A percentile compares a stretch with the other conserved stretches of the same genome.
Conservation (phyloP, 2,329 filamentous ascomycete genomes). For the Penicillium crustosum region DNA sequence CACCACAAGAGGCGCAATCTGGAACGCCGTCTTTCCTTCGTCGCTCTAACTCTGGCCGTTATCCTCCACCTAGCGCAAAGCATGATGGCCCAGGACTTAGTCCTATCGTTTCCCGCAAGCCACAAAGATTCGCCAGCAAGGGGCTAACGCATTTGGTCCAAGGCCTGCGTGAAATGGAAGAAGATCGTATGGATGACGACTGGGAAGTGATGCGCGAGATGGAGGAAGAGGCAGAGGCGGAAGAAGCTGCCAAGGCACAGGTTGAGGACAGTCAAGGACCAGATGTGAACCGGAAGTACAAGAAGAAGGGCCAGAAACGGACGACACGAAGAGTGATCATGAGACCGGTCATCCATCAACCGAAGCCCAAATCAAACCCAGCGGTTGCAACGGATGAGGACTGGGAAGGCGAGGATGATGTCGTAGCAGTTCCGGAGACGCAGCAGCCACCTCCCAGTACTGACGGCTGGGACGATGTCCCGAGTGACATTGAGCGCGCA, state of each 20-base stretch:
- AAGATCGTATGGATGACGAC: constrained; percentile 45
- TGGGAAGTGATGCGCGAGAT: constrained; percentile 47
- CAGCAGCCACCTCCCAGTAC: constrained; percentile 19
- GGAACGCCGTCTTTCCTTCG: constrained; percentile 44
- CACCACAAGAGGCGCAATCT: constrained; percentile 24
- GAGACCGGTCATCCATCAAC: constrained; percentile 41
- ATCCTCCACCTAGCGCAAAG: constrained; percentile 17
- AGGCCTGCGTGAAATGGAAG: constrained; percentile 42
- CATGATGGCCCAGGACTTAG: constrained; percentile 30
- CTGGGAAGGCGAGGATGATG: constrained; percentile 30
- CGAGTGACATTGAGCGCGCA: constrained; percentile 8
- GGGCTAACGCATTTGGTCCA: constrained; percentile 42
- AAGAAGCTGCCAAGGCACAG: constrained; percentile 31
- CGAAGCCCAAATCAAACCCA: constrained; percentile 25
- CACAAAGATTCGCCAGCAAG: constrained; percentile 39
- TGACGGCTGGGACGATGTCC: constrained; percentile 13
- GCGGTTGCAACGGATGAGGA: constrained; percentile 19
- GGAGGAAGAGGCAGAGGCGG: constrained; percentile 37
- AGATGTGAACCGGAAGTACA: constrained; percentile 32
- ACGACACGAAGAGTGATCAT: constrained; percentile 48
- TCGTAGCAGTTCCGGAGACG: constrained; percentile 32
- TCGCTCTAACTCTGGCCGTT: constrained; percentile 37
- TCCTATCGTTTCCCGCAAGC: constrained; percentile 40
- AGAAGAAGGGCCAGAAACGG: constrained; percentile 52
- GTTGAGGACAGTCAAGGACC: constrained; percentile 40